A percentile compares a stretch with the other conserved stretches of the same genome.
Conservation (phyloP, 2,329 filamentous ascomycete genomes). For the Penicillium olsonii region DNA sequence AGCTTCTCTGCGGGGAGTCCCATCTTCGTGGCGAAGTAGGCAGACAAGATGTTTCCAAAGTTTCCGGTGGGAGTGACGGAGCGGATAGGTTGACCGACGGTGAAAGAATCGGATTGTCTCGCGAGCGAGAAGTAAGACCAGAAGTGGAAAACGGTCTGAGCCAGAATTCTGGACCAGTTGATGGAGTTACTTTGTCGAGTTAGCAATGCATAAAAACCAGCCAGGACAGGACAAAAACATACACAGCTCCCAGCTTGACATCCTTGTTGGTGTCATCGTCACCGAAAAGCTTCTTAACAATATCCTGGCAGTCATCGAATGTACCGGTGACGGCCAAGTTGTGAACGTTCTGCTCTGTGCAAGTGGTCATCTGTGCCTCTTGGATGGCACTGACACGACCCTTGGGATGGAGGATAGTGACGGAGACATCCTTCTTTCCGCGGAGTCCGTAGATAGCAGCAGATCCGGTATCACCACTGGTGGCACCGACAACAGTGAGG, state of each 20-base stretch:
- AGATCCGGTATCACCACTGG: conserved; percentile 83
- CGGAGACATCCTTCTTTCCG: conserved; percentile 94
- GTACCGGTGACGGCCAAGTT: conserved; percentile 87
- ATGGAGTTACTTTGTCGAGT: conserved; percentile 91
- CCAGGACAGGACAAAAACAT: not conserved
- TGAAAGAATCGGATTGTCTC: conserved; percentile 60
- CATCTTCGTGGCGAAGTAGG: conserved; percentile 90
- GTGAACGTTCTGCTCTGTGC: conserved; percentile 83
- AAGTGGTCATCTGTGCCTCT: conserved; percentile 96
- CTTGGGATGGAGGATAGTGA: conserved; percentile 92
- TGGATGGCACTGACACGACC: conserved; percentile 89
- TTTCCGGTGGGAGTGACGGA: conserved; percentile 95
- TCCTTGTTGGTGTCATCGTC: conserved; percentile 76
- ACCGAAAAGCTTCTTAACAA: conserved; percentile 88
- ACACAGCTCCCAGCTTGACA: not conserved
- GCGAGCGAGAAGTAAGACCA: conserved; percentile 82
- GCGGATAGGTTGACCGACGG: conserved; percentile 62
- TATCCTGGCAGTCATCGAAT: conserved; percentile 97
- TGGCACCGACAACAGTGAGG: conserved; percentile 82
- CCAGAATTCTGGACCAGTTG: conserved; percentile 92
- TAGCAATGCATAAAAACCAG: conserved; percentile 61
- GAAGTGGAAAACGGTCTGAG: conserved; percentile 98
- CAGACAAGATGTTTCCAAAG: conserved; percentile 87
- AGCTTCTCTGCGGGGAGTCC: conserved; percentile 85
- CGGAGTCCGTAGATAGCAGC: conserved; percentile 93